Conservation (phyloP, 371 early-diverging fungal genomes). For the Coemansia linderi region DNA sequence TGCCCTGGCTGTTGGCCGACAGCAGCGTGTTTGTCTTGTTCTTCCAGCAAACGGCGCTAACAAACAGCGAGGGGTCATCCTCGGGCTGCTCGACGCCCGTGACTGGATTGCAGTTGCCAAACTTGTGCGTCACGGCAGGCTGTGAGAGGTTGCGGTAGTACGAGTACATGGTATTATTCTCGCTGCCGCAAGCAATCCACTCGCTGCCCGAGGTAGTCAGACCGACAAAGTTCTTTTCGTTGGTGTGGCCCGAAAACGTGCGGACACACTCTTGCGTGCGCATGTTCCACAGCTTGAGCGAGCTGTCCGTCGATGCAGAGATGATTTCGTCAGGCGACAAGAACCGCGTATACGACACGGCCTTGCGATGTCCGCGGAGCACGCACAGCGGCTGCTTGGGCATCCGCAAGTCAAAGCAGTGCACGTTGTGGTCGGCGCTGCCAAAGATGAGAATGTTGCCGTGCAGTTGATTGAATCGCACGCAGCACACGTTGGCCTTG, state of each 20-base stretch:
- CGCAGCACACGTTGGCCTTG: conserved; percentile 88
- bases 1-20: conserved; percentile 89
- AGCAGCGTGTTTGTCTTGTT: conserved; percentile 70
- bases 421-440: conserved; percentile 86
- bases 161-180: conserved; percentile 81
- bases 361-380: conserved; percentile 84
- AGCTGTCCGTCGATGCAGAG: conserved; percentile 90
- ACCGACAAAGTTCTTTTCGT: conserved; percentile 96
- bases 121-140: conserved; percentile 73
- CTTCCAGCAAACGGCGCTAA: conserved; percentile 90
- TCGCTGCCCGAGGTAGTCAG: conserved; percentile 61
- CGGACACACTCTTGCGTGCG: conserved; percentile 60
- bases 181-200: conserved; percentile 91
- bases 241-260: conserved; percentile 80
- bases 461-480: conserved; percentile 80
- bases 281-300: conserved; percentile 81
- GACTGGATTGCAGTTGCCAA: conserved; percentile 68
- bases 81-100: conserved; percentile 60
- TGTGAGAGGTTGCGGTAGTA: conserved; percentile 72
- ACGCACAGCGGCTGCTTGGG: conserved; percentile 65
- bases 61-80: conserved; percentile 73
- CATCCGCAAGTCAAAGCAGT: conserved; percentile 84
- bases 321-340: conserved; percentile 69
- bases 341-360: conserved; percentile 91
- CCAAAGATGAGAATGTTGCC: conserved; percentile 81